These are phyloP conservation scores for Puccinia novopanici DNA, from an alignment of 1,284 basidiomycete species.

Conservation along the genomic window DNA sequence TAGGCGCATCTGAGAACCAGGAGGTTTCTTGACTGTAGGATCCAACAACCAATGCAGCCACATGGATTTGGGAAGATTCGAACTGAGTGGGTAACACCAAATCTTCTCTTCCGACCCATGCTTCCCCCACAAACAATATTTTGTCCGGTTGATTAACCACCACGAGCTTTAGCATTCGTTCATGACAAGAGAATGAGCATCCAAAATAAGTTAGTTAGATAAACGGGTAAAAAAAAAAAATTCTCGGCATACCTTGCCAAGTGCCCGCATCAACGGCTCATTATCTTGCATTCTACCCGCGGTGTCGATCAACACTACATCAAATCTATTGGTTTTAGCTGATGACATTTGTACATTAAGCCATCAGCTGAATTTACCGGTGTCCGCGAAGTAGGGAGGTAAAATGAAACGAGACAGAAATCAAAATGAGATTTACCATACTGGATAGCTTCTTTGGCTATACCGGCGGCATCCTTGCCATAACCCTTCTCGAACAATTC, in stretches of 20 bases:
- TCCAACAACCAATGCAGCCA: constrained; percentile 86
- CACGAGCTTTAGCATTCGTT: constrained; percentile 68
- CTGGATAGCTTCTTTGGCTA: constrained; percentile 88
- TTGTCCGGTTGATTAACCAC: constrained; percentile 90
- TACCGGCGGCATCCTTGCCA: constrained; percentile 96
- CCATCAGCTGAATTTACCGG: neutral
- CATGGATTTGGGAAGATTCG: constrained; percentile 90
- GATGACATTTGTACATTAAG: neutral
- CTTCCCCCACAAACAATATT: constrained; percentile 93
- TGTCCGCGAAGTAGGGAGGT: neutral
- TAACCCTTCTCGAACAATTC: constrained; percentile 96
- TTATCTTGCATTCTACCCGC: constrained; percentile 99
- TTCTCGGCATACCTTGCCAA: constrained; percentile 74
- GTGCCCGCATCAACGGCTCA: constrained; percentile 94
- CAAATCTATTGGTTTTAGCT: constrained; percentile 75
- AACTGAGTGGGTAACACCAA: constrained; percentile 94
- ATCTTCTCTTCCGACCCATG: constrained; percentile 92
- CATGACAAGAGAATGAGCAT: neutral
- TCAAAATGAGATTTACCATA: constrained; percentile 68
- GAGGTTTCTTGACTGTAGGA: constrained; percentile 78
- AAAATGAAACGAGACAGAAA: neutral
- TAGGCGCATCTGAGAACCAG: too few species aligned
- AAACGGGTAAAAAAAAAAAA: neutral
- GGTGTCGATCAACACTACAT: constrained; percentile 92
- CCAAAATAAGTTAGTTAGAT: neutral